A percentile compares a stretch with the other conserved stretches of the same genome.
phyloP scores from a whole-genome alignment of 495 filamentous ascomycete species.

The Lophium mytilinum region DNA sequence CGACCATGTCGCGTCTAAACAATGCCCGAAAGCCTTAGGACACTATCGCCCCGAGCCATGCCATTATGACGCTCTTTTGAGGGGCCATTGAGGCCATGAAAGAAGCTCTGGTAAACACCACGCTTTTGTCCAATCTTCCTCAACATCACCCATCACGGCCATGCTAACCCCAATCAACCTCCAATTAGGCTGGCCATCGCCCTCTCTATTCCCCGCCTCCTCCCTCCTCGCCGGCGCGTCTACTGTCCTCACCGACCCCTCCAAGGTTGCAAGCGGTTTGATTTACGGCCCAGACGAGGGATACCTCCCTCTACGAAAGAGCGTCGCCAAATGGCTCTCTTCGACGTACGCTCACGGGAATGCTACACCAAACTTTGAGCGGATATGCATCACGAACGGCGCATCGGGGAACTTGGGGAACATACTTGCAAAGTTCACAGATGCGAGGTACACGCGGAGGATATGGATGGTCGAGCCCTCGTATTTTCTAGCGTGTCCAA shows the following conservation, averaged over 20 bases:
- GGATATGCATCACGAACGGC: constrained; percentile 5
- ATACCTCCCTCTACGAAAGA: constrained; percentile 1
- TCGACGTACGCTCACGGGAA: neutral
- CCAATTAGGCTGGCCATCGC: constrained; percentile 8
- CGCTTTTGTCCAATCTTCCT: neutral
- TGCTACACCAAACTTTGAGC: neutral
- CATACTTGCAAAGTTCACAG: constrained; percentile 1
- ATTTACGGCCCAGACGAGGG: constrained; percentile 5
- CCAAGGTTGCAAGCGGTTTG: neutral
- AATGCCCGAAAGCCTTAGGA: too few relatives aligned
- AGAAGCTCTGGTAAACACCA: neutral
- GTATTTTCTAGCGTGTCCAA: constrained; percentile 7
- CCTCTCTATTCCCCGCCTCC: neutral
- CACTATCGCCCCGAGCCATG: too few relatives aligned
- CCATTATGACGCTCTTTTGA: too few relatives aligned
- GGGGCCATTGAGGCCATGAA: too few relatives aligned
- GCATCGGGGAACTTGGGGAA: constrained; percentile 2
- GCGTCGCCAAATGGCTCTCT: constrained; percentile 2
- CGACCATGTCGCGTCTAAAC: too few relatives aligned
- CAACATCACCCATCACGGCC: neutral
- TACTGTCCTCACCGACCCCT: constrained; percentile 1
- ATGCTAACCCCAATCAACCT: constrained; percentile 2
- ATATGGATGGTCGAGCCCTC: constrained; percentile 10
- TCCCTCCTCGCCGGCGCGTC: constrained; percentile 1
- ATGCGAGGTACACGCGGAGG: constrained; percentile 3